Evolutionary conservation across 2,329 filamentous ascomycete species (phyloP).

Genomic region (Cadophora gregata): DNA sequence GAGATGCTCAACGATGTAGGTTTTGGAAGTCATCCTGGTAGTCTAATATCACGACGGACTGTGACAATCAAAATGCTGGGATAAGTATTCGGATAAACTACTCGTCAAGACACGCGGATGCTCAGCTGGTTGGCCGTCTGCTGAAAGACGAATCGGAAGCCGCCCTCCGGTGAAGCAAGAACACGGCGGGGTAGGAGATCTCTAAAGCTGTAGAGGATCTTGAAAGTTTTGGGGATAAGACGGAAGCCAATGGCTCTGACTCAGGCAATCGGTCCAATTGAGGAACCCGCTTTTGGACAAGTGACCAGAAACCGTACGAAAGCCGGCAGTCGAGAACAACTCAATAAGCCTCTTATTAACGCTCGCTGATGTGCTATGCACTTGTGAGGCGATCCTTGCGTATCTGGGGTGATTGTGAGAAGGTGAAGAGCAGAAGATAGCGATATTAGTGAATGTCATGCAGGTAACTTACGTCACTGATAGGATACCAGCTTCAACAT

Average conservation of each 20-base stretch:
- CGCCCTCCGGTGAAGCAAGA: constrained; percentile 16
- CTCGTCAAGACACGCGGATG: neutral
- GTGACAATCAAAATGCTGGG: neutral
- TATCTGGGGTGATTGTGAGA: constrained; percentile 14
- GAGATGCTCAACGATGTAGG: constrained; percentile 94
- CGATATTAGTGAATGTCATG: neutral
- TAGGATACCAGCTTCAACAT: neutral
- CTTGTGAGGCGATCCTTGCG: constrained; percentile 11
- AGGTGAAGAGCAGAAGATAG: neutral
- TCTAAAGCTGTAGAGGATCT: constrained; percentile 1
- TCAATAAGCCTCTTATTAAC: constrained; percentile 24
- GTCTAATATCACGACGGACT: constrained; percentile 13
- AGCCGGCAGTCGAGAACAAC: constrained; percentile 5
- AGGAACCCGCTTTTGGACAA: neutral
- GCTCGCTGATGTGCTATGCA: constrained; percentile 23
- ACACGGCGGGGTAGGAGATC: constrained; percentile 36
- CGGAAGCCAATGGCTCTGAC: constrained; percentile 27
- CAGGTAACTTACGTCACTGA: constrained; percentile 3
- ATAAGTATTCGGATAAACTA: neutral
- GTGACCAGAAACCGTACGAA: constrained; percentile 24
- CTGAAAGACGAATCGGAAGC: constrained; percentile 35
- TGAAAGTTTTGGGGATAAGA: neutral
- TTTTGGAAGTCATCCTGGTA: constrained; percentile 60
- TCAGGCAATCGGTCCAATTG: constrained; percentile 28
- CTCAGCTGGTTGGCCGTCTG: neutral